These are phyloP conservation scores for Scopulariopsis brevicaulis DNA, from an alignment of 2,329 filamentous ascomycete species.

Conservation along the genomic window DNA sequence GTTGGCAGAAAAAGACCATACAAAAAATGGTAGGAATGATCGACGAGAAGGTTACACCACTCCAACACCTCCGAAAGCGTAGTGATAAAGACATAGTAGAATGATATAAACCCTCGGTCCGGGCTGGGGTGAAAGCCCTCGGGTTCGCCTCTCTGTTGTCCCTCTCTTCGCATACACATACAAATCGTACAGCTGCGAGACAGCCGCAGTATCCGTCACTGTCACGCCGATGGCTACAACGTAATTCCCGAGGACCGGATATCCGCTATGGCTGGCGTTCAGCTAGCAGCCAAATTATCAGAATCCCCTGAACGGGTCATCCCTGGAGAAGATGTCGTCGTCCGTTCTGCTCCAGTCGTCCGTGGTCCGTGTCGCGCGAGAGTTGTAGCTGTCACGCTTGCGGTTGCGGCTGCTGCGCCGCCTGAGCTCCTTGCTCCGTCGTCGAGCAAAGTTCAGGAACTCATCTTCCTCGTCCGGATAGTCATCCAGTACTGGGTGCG, in stretches of 20 bases:
- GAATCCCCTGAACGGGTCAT: constrained; percentile 53
- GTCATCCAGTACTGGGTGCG: constrained; percentile 34
- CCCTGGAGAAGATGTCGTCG: constrained; percentile 41
- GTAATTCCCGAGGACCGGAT: neutral
- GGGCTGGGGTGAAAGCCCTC: neutral
- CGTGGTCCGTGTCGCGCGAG: constrained; percentile 28
- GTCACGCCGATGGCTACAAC: neutral
- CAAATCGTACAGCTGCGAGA: neutral
- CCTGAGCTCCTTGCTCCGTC: constrained; percentile 43
- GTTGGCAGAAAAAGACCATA: neutral
- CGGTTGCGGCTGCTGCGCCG: constrained; percentile 41
- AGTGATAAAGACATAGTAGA: neutral
- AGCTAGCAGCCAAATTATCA: constrained; percentile 16
- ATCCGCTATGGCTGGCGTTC: neutral
- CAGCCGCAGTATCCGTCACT: neutral
- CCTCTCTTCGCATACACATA: neutral
- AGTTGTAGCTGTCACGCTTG: constrained; percentile 38
- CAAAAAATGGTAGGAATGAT: neutral
- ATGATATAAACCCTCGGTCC: neutral
- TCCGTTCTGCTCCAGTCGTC: constrained; percentile 31
- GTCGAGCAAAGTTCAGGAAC: constrained; percentile 30
- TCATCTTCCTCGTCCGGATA: constrained; percentile 38
- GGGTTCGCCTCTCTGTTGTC: neutral
- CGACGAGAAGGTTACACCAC: neutral
- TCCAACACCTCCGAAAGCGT: neutral